Base-by-base conservation (phyloP, 495 filamentous ascomycete species). In the Neurospora tetraspora region DNA sequence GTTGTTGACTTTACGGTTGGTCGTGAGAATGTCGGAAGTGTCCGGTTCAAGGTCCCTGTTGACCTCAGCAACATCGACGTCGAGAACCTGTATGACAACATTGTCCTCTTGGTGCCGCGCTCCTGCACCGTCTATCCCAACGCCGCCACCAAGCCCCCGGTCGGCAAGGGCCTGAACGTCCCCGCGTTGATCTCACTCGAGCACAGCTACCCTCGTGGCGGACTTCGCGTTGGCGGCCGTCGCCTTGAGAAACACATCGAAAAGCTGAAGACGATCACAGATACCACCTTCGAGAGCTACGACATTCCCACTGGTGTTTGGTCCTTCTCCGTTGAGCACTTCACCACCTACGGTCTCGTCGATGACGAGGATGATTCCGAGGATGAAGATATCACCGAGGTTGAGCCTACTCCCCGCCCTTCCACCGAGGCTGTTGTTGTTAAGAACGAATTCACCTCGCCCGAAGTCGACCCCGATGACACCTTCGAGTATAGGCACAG, bases 341-440 rank as follows among this genome's bases (percentile, higher is more conserved):
- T 94, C 81, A 97, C 94, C 18, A 97, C 94, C 10, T 99, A 99
- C 80, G 94, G 91, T n/a, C 85, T 98, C 69, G 91, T 94, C 74
- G 93, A 96, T 74, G 92, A 94, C 59, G 92, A 93, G 36, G 91
- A 93, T 40, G 92, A 94, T 34, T 85, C 89, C 16, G 88, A 87
- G 76, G 92, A 94, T 65, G 91, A 91, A 39, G 91, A 93, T 65
- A 92, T 93, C 42, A 87, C 89, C 18, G 88, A 87, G 69, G 83
- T 82, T 76, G 88, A 82, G 73, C 42, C 47, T 31, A 38, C 65
- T 2, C n/a, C 69, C 38, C 71, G 39, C 31, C 42, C 42, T 6
- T 20, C 72, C 38, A 16, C 70, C 36, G 71, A 74, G 42, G 76
- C 78, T 68, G 68, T 31, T 61, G 23, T 59, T 59, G 53, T 69